Base-by-base conservation (phyloP, 2,329 filamentous ascomycete species). In the Botrytis galanthina region DNA sequence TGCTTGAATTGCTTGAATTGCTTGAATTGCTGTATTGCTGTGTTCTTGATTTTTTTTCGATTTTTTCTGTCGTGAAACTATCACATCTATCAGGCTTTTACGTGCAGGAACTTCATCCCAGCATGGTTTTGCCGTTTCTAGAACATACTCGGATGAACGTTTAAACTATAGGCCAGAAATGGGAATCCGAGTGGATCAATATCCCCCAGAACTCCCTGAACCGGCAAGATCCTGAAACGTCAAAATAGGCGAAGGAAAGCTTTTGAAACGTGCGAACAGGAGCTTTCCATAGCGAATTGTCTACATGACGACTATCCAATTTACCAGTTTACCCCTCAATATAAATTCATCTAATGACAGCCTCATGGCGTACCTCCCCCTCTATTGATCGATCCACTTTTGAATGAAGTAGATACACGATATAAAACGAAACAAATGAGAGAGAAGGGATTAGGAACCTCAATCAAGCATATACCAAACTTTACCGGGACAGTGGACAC, bases 301-400 rank as follows among this genome's bases (percentile, higher is more conserved):
- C 48, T 68, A 42, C 35, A 57, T 57, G 48, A 42, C 26, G 35
- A 42, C 18, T 35, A 68, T 54, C 46, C 48, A 68, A 57, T 68
- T 57, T 68, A 68, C 46, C n/a, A 68, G 32, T 68, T 68, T 68
- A 57, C 35, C 18, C 48, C 35, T 68, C 66, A 68, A 68, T 68
- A 57, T 68, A 32, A 57, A 68, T 57, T 68, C n/a, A 42, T 68
- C 26, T 42, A 54, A 42, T 54, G 12, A 26, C 5, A 68, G 35
- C 35, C 35, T 39, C 35, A 57, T 57, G 48, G 66, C n/a, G 66
- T 68, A 32, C 48, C 42, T 59, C 32, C 37, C n/a, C 70, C 18
- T 35, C 48, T n/a, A 20, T 46, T 57, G 51, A 57, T 57, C n/a
- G 22, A 10, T 14, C 39, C 35, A 57, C 22, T 48, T 26, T 29